Conservation (phyloP, 225 moss, liverwort and hornwort genomes). For the Asterella californica region DNA sequence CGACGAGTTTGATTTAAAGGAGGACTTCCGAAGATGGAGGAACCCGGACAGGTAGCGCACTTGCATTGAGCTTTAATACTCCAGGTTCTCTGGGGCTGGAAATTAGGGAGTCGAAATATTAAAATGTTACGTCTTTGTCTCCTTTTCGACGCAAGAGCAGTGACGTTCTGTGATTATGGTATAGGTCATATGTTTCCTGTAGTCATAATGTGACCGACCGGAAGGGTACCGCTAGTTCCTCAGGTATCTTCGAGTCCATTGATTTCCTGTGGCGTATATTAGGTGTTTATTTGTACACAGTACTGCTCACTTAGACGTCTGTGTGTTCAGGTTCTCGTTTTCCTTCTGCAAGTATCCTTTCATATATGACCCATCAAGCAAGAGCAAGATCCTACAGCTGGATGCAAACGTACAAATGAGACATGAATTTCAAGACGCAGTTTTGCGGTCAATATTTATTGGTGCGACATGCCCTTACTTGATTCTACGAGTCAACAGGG, state of each 20-base stretch:
- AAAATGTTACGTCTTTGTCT: neutral
- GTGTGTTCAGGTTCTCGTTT: slow-evolving; percentile 31
- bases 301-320: neutral
- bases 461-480: slow-evolving; percentile 49
- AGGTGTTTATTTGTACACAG: neutral
- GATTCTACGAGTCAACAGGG: slow-evolving; percentile 44
- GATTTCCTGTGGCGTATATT: neutral
- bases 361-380: slow-evolving; percentile 49
- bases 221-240: neutral
- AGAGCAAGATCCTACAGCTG: slow-evolving; percentile 50
- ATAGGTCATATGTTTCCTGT: neutral
- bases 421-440: slow-evolving; percentile 52
- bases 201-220: neutral
- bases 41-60: slow-evolving; percentile 32
- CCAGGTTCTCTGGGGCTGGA: neutral
- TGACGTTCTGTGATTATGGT: neutral
- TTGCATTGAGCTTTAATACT: neutral
- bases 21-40: slow-evolving; percentile 48
- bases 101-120: neutral
- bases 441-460: slow-evolving; percentile 46
- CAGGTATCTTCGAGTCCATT: neutral
- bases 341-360: slow-evolving; percentile 50
- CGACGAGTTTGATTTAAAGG: slow-evolving; percentile 46
- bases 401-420: slow-evolving; percentile 52
- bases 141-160: neutral